Evolutionary conservation across 371 early-diverging fungal species (phyloP).

Genomic region (Haplosporangium sp.): DNA sequence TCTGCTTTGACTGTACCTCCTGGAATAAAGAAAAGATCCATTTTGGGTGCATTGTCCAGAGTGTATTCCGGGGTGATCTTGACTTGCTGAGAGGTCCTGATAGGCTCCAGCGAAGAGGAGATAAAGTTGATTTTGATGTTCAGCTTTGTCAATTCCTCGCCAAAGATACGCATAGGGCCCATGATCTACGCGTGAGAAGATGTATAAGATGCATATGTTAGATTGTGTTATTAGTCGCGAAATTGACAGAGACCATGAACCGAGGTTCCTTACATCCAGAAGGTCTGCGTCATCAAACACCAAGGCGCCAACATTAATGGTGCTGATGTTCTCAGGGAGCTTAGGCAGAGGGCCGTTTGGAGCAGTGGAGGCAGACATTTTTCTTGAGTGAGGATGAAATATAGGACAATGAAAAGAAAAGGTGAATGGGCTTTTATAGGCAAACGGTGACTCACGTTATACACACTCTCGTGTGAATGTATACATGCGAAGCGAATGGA

Average conservation of each 20-base stretch:
- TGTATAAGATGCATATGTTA: background rate
- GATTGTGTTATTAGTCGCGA: background rate
- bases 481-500: too few relatives aligned
- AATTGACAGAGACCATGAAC: background rate
- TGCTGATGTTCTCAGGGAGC: conserved; percentile 15
- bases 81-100: conserved; percentile 16
- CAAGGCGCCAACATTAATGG: conserved; percentile 22
- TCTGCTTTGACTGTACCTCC: conserved; percentile 22
- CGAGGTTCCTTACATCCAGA: conserved; percentile 15
- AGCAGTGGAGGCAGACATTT: conserved; percentile 18
- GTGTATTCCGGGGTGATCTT: conserved; percentile 29
- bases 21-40: conserved; percentile 42
- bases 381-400: too few relatives aligned
- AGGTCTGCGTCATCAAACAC: conserved; percentile 23
- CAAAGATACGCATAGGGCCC: conserved; percentile 55
- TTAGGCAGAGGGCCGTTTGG: conserved; percentile 27
- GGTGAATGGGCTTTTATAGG: too few relatives aligned
- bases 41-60: conserved; percentile 26
- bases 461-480: too few relatives aligned
- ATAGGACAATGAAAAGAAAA: too few relatives aligned
- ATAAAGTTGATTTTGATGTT: conserved; percentile 42
- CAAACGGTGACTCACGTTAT: too few relatives aligned
- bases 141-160: conserved; percentile 24
- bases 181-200: conserved; percentile 20
- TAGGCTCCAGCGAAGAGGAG: conserved; percentile 10